Base-by-base conservation (phyloP, 345 rosid genomes). In the Triadica sebifera region DNA sequence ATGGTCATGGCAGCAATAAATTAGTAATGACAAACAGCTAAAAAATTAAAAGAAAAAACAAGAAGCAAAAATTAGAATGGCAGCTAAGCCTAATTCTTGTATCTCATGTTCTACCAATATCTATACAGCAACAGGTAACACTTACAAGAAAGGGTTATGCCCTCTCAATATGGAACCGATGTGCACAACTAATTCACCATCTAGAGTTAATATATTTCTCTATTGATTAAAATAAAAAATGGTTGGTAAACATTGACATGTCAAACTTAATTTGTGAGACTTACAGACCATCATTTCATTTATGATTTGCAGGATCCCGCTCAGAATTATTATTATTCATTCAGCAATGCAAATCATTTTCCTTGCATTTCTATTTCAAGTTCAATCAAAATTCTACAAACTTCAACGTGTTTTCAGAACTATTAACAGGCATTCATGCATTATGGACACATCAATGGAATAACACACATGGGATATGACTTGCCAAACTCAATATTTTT, bases 291-390 rank as follows among this genome's bases (percentile, higher is more conserved):
- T 2, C 34, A 29, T 29, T 25, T 60, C 19, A 25, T 16, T 25
- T 61, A 61, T 1, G 37, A 58, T 22, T 59, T 12, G 7, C 20
- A 62, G 4, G 3, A 12, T 62, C 43, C 34, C 20, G 17, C 45
- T 12, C 22, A 9, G 39, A 34, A 62, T 22, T 13, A 62, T 62
- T 12, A 52, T 52, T 52, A 19, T 1, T 62, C 66, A 62, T 34
- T 62, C 66, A 34, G 66, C 43, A 60, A 60, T 60, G 64, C 64
- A 24, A 60, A 60, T 60, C 13, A 24, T 34, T 60, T 24, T 20
- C 39, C 64, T 4, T 60, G 37, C 64, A 6, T 60, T 57, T 60
- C 16, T 34, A 11, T 60, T 60, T 60, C 41, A 62, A 13, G 45
- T 34, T 12, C 17, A 25, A 52, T 8, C 9, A 19, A 52, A 52